phyloP scores from a whole-genome alignment of 2,329 filamentous ascomycete species.

The Scopulariopsis brevicaulis region DNA sequence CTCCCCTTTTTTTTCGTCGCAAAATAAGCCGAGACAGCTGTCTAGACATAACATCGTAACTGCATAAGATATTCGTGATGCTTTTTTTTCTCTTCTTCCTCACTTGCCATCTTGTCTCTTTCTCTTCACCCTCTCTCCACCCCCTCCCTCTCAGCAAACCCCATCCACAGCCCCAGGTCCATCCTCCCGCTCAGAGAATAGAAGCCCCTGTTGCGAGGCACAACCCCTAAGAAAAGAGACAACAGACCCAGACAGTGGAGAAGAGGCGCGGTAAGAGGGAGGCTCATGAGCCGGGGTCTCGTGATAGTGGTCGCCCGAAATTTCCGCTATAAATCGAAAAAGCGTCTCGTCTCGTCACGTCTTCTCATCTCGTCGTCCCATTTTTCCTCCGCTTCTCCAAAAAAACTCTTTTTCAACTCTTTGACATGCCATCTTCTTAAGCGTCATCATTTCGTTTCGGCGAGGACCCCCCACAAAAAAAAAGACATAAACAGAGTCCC shows the following conservation, averaged over 20 bases:
- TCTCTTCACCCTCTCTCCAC: too few species aligned
- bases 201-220: too few species aligned
- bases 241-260: not conserved
- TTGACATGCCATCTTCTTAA: not conserved
- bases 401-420: not conserved
- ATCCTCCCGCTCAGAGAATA: too few species aligned
- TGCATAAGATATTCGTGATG: conserved; percentile 5
- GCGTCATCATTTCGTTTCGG: not conserved
- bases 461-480: not conserved
- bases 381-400: not conserved
- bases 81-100: not conserved
- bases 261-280: not conserved
- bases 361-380: not conserved
- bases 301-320: conserved; percentile 1
- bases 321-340: conserved; percentile 1
- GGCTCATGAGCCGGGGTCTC: not conserved
- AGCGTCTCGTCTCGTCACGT: not conserved
- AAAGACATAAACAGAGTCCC: not conserved
- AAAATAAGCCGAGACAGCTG: conserved; percentile 5
- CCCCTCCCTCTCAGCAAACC: too few species aligned
- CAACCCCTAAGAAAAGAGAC: not conserved
- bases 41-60: conserved; percentile 6
- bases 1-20: not conserved
- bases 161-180: too few species aligned
- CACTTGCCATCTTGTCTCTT: too few species aligned